Evolutionary conservation across 352 stramenopile genomes (phyloP), one percentile per base, ranked within the genome.

Genomic region (Pythium phragmiticola): DNA sequence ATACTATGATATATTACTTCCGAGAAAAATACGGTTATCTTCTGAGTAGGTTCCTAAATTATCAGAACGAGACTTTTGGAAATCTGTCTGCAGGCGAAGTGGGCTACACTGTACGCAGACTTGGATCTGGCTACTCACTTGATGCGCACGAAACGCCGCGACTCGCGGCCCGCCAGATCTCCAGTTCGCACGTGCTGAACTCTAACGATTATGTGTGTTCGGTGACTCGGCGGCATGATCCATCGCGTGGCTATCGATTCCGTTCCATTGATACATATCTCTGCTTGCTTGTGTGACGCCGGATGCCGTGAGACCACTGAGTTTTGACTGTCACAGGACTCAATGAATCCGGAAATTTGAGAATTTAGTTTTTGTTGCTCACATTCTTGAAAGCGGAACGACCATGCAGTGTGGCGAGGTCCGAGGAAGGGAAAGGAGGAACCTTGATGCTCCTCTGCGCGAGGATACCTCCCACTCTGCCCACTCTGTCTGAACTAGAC

Each of bases 221-320:
- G 11, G 12, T 21, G 13, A 23, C 26, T 12, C 30, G 7, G 17
- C 16, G 28, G 17, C 48, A n/a, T 46, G 39, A 46, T 57, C 50
- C 33, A 39, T 39, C 34, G 3, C 34, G 34, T 39, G 34, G 7
- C 50, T 33, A 33, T 17, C 19, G 21, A 30, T 46, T 12, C 7
- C 21, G 21, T 39, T 37, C 36, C 47, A 43, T 43, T 13, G 36
- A 56, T 48, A 21, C 21, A 21, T 21, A 63, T 50, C 17, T 33
- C n/a, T 28, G 36, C 12, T 36, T 61, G 57, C 43, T 63, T 63
- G 57, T 63, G 57, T 63, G 57, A 63, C n/a, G 47, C 57, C 57
- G 7, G 36, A 63, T 57, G 57, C 47, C 9, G 33, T 63, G 57
- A 63, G 57, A 33, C 57, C 57, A 45, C 57, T 49, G 47, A 49